Conservation (phyloP, 306 rosid species). For the Crotalaria pallida region DNA sequence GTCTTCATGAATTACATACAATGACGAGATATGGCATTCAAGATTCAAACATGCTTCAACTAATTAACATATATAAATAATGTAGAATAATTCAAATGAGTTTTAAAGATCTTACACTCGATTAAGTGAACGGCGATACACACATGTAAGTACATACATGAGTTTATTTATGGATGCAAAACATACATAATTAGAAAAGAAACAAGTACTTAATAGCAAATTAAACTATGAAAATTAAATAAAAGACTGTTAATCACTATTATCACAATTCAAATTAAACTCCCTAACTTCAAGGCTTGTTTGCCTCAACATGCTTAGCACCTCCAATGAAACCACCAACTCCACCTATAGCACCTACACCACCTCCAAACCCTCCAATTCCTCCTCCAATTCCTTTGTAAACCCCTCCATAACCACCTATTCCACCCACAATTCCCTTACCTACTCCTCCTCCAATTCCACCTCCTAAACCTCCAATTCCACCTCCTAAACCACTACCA, state of each 20-base stretch:
- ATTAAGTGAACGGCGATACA: neutral
- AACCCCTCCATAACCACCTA: constrained; percentile 13
- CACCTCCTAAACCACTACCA: constrained; percentile 16
- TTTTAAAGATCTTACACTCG: neutral
- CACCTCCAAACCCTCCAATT: constrained; percentile 16
- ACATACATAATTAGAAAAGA: neutral
- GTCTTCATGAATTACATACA: no score
- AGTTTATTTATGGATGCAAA: neutral
- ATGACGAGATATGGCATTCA: no score
- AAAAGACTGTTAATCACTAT: neutral
- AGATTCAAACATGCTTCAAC: no score
- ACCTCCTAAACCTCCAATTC: neutral
- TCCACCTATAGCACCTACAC: constrained; percentile 22
- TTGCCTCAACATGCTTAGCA: constrained; percentile 19
- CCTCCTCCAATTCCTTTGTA: constrained; percentile 30
- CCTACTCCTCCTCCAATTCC: neutral
- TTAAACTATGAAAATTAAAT: neutral
- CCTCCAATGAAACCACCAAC: constrained; percentile 18
- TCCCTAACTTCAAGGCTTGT: constrained; percentile 20
- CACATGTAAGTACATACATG: neutral
- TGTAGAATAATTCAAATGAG: neutral
- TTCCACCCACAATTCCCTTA: constrained; percentile 12
- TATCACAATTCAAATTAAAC: neutral
- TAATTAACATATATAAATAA: no score
- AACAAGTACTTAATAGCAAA: neutral